Evolutionary conservation across 352 stramenopile species (phyloP).

Genomic region (Pythium pyrilobum): DNA sequence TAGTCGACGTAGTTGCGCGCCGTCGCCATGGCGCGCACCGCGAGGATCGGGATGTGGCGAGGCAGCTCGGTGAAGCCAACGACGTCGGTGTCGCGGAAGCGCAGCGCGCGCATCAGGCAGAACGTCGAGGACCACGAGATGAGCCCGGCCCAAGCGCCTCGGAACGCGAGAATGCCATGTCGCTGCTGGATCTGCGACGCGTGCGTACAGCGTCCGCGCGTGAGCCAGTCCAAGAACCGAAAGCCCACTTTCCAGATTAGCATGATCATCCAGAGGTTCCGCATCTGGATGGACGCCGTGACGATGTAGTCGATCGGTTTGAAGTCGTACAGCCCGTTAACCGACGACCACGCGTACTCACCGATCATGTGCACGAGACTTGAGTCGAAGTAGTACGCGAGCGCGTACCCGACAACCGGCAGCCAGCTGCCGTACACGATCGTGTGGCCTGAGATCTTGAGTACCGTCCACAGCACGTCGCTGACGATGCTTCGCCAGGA

Average conservation of each 20-base stretch:
- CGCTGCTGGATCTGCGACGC: not conserved
- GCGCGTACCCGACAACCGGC: slow-evolving; percentile 23
- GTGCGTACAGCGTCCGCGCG: not conserved
- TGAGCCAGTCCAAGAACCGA: not conserved
- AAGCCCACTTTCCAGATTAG: slow-evolving; percentile 12
- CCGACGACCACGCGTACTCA: slow-evolving; percentile 20
- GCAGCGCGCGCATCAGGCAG: not conserved
- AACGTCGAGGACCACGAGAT: slow-evolving; percentile 6
- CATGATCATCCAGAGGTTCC: slow-evolving; percentile 27
- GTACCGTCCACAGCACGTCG: not conserved
- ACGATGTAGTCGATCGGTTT: slow-evolving; percentile 12
- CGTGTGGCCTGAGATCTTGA: slow-evolving; percentile 14
- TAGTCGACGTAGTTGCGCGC: not conserved
- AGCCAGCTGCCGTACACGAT: slow-evolving; percentile 26
- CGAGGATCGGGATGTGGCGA: not conserved
- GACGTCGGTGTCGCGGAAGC: slow-evolving; percentile 15
- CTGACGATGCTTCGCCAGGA: not conserved
- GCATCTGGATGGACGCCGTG: slow-evolving; percentile 29
- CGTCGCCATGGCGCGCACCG: not conserved
- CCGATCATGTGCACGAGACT: slow-evolving; percentile 16
- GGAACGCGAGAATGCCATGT: slow-evolving; percentile 10
- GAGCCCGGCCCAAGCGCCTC: slow-evolving; percentile 3
- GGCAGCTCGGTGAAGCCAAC: not conserved
- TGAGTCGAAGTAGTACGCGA: slow-evolving; percentile 27
- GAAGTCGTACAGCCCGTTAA: slow-evolving; percentile 17